These are phyloP conservation scores for Claviceps spartinae DNA, from an alignment of 2,329 filamentous ascomycete genomes.

Conservation along the genomic window DNA sequence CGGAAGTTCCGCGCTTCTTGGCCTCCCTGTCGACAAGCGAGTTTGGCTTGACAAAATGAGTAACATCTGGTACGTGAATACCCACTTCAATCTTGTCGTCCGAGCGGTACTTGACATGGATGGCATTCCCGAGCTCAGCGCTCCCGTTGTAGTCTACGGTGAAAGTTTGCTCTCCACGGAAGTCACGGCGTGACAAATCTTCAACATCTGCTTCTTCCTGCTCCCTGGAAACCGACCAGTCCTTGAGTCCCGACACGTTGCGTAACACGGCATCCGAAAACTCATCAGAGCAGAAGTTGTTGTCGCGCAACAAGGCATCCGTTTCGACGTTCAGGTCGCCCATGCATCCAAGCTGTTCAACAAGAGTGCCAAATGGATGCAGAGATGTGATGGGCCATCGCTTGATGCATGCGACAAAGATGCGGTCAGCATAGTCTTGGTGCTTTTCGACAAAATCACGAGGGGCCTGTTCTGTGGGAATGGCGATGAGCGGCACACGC, in stretches of 20 bases:
- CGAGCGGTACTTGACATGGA: conserved; percentile 73
- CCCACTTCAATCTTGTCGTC: conserved; percentile 88
- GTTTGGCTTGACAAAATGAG: conserved; percentile 93
- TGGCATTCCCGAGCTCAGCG: conserved; percentile 78
- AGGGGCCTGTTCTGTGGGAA: conserved; percentile 93
- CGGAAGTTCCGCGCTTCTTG: conserved; percentile 92
- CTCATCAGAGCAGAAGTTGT: conserved; percentile 96
- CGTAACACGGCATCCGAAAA: conserved; percentile 94
- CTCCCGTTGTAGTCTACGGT: conserved; percentile 84
- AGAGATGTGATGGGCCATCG: conserved; percentile 99
- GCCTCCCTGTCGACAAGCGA: conserved; percentile 93
- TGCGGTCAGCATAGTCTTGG: conserved; percentile 91
- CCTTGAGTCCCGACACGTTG: conserved; percentile 70
- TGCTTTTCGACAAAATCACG: conserved; percentile 98
- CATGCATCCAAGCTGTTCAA: conserved; percentile 95
- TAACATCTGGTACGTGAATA: conserved; percentile 87
- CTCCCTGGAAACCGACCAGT: conserved; percentile 80
- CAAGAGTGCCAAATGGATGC: conserved; percentile 92
- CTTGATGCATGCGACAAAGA: conserved; percentile 98
- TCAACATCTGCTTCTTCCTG: conserved; percentile 44
- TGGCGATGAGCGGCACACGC: conserved; percentile 93
- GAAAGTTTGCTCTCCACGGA: conserved; percentile 77
- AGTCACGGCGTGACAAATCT: conserved; percentile 68
- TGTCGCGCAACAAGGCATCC: conserved; percentile 89
- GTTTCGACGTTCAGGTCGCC: conserved; percentile 96